Conservation (phyloP, 805 yeast genomes). For the Wickerhamomyces pijperi region DNA sequence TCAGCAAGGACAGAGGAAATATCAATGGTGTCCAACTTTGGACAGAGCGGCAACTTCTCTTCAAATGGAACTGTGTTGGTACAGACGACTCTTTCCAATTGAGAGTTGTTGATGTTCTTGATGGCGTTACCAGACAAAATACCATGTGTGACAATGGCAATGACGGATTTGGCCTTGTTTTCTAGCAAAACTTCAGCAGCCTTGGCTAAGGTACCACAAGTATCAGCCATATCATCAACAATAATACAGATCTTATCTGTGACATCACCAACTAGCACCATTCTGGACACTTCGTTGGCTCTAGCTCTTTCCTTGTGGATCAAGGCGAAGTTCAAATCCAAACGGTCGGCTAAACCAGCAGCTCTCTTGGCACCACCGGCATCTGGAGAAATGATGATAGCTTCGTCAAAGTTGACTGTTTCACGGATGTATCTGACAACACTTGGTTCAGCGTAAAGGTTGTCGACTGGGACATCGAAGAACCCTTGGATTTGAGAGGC, state of each 20-base stretch:
- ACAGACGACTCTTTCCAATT: constrained; percentile 59
- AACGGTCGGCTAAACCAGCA: constrained; percentile 71
- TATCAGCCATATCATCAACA: constrained; percentile 86
- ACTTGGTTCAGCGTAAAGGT: constrained; percentile 74
- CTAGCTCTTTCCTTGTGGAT: constrained; percentile 78
- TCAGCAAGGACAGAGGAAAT: constrained; percentile 69
- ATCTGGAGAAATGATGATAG: constrained; percentile 78
- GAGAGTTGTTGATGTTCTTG: constrained; percentile 56
- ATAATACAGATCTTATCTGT: constrained; percentile 63
- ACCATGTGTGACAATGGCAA: constrained; percentile 80
- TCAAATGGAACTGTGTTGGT: constrained; percentile 76
- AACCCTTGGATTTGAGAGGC: constrained; percentile 88
- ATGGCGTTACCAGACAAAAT: constrained; percentile 68
- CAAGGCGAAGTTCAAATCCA: constrained; percentile 73
- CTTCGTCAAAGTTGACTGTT: constrained; percentile 41
- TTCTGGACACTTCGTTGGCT: constrained; percentile 74
- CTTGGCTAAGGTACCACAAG: constrained; percentile 77
- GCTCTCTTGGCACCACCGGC: constrained; percentile 90
- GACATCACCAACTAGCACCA: constrained; percentile 84
- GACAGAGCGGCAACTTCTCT: constrained; percentile 45
- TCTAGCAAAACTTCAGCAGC: constrained; percentile 68
- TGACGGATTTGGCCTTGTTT: constrained; percentile 59
- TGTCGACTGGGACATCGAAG: constrained; percentile 75
- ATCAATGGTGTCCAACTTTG: constrained; percentile 58
- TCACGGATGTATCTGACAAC: constrained; percentile 68